Base-by-base conservation (phyloP, 371 early-diverging fungal species). In the Mortierella sp. region DNA sequence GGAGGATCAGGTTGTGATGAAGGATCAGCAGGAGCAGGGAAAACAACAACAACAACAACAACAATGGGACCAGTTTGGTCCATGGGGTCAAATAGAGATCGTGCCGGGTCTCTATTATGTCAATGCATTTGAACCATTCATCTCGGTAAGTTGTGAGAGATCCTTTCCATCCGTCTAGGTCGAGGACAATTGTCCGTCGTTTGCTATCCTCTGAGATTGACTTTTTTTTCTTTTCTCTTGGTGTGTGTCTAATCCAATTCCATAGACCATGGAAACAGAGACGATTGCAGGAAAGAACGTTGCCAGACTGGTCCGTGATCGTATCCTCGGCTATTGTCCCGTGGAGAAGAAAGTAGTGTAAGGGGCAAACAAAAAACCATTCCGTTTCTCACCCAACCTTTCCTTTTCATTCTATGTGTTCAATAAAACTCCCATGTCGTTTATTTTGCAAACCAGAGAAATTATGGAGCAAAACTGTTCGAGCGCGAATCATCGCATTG, bases 201-300 rank as follows among this genome's bases (percentile, higher is more conserved):
- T n/a, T n/a, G n/a, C n/a, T n/a, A n/a, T n/a, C n/a, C n/a, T n/a
- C n/a, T n/a, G n/a, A n/a, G n/a, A n/a, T n/a, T n/a, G n/a, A n/a
- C n/a, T n/a, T n/a, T n/a, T n/a, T n/a, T n/a, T n/a, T n/a, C n/a
- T n/a, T n/a, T n/a, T n/a, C n/a, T n/a, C n/a, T n/a, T n/a, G n/a
- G n/a, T n/a, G n/a, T n/a, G 10, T 34, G 34, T 34, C 34, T 34
- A 34, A 34, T 34, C 7, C 7, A 34, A 34, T 48, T 18, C 47
- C 14, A 38, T 78, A 86, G 84, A 88, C 90, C 13, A 90, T 90
- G 90, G 90, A 90, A 67, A 90, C 89, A 1, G 86, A 87, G 59
- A 86, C 88, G 2, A 65, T 89, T 2, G 78, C 86, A 0, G 83
- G 85, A 42, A 84, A 84, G 47, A 90, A 89, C 58, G 78, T 86